Evolutionary conservation across 2,329 filamentous ascomycete species (phyloP), one percentile per base, ranked within the genome.

Genomic region (Teratosphaeria nubilosa): DNA sequence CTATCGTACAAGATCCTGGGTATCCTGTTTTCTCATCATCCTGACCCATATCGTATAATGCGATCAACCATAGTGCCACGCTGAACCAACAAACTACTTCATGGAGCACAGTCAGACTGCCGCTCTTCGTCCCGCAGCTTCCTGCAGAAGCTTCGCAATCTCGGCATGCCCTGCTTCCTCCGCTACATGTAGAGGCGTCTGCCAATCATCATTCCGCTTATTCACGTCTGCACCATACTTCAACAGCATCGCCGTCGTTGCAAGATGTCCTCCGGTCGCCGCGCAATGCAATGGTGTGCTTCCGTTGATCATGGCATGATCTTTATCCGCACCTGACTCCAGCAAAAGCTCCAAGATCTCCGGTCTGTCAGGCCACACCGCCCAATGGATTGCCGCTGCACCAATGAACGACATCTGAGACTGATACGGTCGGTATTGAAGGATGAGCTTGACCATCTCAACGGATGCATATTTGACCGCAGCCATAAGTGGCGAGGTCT

Each of bases 401-500:
- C 65, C 64, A 58, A 71, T 69, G 62, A 69, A 69, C 6, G 65
- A 66, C 10, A 59, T 32, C 30, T 60, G 60, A 51, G 59, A 54
- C n/a, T 70, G 61, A 34, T 69, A 60, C 1, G 69, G 69, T 11
- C 59, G 54, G 59, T 67, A 63, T 20, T 60, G 59, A 2, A 71
- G 63, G 6, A 70, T 51, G 2, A 70, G 62, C 9, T 59, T 54
- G 30, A 70, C 60, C 37, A 70, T 60, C 1, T 63, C 61, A 1
- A 57, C 55, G 1, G 64, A 66, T 16, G 60, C 64, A 57, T 70
- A 67, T 48, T 69, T 69, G 53, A 62, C 66, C 11, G 69, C 69
- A 64, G 70, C 70, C 69, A 71, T 71, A 25, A 69, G 58, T 1
- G 69, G 66, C 1, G 69, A 68, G 20, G 65, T 64, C 32, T 69